Conservation (phyloP, 2,329 filamentous ascomycete species). For the Botrytis squamosa region DNA sequence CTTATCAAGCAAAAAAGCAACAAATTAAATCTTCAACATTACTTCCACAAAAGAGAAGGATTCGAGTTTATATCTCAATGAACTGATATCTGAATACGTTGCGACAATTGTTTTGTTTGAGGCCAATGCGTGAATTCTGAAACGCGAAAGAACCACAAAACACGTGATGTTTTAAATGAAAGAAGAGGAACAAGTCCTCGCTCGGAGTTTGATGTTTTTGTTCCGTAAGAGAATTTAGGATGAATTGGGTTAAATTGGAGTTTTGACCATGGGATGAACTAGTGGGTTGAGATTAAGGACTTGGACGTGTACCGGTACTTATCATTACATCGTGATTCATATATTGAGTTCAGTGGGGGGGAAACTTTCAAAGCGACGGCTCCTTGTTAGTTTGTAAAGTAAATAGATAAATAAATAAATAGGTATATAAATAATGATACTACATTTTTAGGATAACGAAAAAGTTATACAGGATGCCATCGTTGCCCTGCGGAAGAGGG, state of each 20-base stretch:
- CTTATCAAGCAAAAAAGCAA: background rate
- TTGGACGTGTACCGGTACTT: background rate
- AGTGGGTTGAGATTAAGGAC: background rate
- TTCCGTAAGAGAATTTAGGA: constrained; percentile 3
- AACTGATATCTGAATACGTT: constrained; percentile 20
- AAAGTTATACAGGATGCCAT: constrained; percentile 35
- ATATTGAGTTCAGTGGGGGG: background rate
- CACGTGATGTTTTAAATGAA: constrained; percentile 17
- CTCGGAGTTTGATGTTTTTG: constrained; percentile 2
- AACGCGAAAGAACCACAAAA: constrained; percentile 24
- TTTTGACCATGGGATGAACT: background rate
- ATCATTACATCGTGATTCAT: background rate
- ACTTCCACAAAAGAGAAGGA: background rate
- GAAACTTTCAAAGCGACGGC: too few species aligned
- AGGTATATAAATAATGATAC: constrained; percentile 10
- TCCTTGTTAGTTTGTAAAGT: background rate
- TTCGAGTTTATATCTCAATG: background rate
- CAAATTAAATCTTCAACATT: background rate
- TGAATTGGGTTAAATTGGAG: constrained; percentile 7
- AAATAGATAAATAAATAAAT: constrained; percentile 5
- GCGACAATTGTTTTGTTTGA: constrained; percentile 19
- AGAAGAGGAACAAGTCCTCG: background rate
- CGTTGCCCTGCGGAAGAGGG: constrained; percentile 36
- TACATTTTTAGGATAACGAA: constrained; percentile 21
- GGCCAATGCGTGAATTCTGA: constrained; percentile 30